Conservation (phyloP, 1,284 basidiomycete genomes). For the Bothia castanella region DNA sequence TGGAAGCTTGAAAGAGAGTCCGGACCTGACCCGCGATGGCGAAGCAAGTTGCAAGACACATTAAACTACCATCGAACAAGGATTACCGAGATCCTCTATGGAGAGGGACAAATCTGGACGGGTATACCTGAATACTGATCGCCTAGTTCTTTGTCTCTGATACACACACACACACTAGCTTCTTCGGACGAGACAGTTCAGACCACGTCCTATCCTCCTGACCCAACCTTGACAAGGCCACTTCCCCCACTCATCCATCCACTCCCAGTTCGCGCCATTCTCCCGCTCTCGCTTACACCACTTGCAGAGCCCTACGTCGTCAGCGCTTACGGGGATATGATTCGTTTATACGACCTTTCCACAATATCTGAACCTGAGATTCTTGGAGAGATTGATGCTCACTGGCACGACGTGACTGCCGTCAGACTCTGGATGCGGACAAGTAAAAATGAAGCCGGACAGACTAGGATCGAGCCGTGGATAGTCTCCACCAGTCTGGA, state of each 20-base stretch:
- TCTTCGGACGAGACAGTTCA: slow-evolving; percentile 85
- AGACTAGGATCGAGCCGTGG: slow-evolving; percentile 62
- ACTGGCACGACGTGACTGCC: slow-evolving; percentile 82
- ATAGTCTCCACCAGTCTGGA: slow-evolving; percentile 81
- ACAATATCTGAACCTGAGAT: slow-evolving; percentile 61
- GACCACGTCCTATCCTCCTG: slow-evolving; percentile 42
- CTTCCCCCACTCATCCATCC: slow-evolving; percentile 61
- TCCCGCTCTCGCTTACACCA: slow-evolving; percentile 61
- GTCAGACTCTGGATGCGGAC: slow-evolving; percentile 68
- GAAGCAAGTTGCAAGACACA: slow-evolving; percentile 51
- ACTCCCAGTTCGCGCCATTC: slow-evolving; percentile 64
- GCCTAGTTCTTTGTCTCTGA: slow-evolving; percentile 1
- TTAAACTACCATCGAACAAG: slow-evolving; percentile 73
- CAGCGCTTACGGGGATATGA: slow-evolving; percentile 78
- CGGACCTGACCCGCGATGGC: slow-evolving; percentile 49
- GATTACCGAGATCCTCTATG: slow-evolving; percentile 68
- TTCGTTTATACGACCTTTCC: slow-evolving; percentile 71
- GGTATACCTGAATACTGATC: slow-evolving; percentile 45
- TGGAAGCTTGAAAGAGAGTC: slow-evolving; percentile 62
- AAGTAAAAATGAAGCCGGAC: slow-evolving; percentile 41
- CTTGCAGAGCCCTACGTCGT: slow-evolving; percentile 67
- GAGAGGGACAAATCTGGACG: slow-evolving; percentile 75
- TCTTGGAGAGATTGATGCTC: slow-evolving; percentile 69
- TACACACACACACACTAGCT: slow-evolving; percentile 44
- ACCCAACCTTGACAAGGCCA: slow-evolving; percentile 26